Evolutionary conservation across 176 grass and related monocot species (phyloP).

Genomic region (Metroxylon sagu): DNA sequence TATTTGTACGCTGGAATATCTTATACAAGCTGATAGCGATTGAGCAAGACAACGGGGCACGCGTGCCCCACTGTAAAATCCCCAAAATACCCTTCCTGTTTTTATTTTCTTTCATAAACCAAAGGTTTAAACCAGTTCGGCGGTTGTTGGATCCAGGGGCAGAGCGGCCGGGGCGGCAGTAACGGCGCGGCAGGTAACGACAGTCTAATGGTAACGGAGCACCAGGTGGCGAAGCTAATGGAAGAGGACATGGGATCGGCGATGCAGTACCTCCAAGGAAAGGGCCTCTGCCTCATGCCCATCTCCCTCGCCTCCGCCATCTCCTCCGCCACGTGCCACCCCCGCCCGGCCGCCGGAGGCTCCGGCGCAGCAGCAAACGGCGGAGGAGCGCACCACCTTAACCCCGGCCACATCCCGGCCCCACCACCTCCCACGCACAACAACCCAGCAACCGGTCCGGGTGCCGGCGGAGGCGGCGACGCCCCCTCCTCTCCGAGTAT

Average conservation of each 20-base stretch:
- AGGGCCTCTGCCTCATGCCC: neutral
- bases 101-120: too few species aligned
- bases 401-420: constrained; percentile 4
- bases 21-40: constrained; percentile 3
- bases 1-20: neutral
- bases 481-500: constrained; percentile 12
- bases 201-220: constrained; percentile 61
- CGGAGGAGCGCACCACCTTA: neutral
- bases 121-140: too few species aligned
- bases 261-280: constrained; percentile 88
- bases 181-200: constrained; percentile 26
- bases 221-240: constrained; percentile 84
- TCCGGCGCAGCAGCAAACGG: neutral
- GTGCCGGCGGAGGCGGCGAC: constrained; percentile 1
- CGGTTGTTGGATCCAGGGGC: neutral
- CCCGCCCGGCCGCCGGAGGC: neutral
- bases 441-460: too few species aligned
- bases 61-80: constrained; percentile 27
- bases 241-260: constrained; percentile 90
- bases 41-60: constrained; percentile 14
- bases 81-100: constrained; percentile 10
- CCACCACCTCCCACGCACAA: neutral
- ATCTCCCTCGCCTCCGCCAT: too few species aligned
- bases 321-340: neutral
- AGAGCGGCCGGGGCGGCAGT: constrained; percentile 14